Base-by-base conservation (phyloP, 257 asterid species). In the Solanum appendiculatum region DNA sequence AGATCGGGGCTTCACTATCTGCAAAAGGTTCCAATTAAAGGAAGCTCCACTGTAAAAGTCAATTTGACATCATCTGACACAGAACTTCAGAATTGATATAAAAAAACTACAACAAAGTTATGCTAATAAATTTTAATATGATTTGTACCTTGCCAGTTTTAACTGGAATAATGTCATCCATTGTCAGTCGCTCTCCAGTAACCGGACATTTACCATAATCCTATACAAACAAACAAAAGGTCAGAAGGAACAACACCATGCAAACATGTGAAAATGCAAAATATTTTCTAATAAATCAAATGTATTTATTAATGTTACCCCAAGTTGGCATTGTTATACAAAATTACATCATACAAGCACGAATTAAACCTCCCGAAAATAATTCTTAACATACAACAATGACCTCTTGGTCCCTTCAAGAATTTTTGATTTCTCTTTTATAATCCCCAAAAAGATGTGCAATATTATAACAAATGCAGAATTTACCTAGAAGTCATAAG, bases 131-230 rank as follows among this genome's bases (percentile, higher is more conserved):
- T 48, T 48, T 48, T 21, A 48, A 48, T 15, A 48, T 48, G 58
- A 15, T 48, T 15, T 48, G 83, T 37, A 97, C 99, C 98, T 97
- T 95, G 56, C 97, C 98, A 75, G 98, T 91, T 91, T 93, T 95
- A 77, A 97, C 87, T 83, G 97, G 96, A 86, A 94, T 93, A 85
- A 95, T 88, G 86, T 97, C 99, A 78, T 95, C 98, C 96, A 89
- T 81, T 29, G 96, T 90, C 89, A 95, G 89, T 82, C 98, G 94
- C 87, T 95, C 98, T 42, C 98, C 98, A 60, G 99, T 95, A 87
- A 97, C 92, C 25, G 99, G 99, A 88, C 99, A 97, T 89, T 97
- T 97, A n/a, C 98, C 99, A 89, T 86, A 92, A 86, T 97, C 98
- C 99, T 97, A 72, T 58, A 14, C 64, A 88, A 69, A 89, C 7